Base-by-base conservation (phyloP, 768 basidiomycete species). In the Tremella fuciformis region DNA sequence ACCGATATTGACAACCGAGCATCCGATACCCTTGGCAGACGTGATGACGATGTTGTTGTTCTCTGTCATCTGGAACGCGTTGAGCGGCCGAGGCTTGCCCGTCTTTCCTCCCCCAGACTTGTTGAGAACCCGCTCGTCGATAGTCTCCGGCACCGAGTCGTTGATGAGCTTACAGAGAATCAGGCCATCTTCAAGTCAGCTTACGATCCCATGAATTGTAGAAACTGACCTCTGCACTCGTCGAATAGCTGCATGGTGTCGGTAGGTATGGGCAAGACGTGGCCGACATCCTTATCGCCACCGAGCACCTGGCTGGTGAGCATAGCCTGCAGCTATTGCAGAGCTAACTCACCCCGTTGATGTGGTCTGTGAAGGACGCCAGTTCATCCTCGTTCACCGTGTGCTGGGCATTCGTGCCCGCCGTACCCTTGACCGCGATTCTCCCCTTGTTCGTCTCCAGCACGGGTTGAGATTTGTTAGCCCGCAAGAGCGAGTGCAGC, bases 11-110 rank as follows among this genome's bases (percentile, higher is more conserved):
- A 99, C 94, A 54, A 97, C 92, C 1, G 91, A 94, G 74, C 96
- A 96, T 38, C 96, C 94, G 65, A 99, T 98, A 76, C 88, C 93
- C 79, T 97, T 97, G 38, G 94, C 86, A 22, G 96, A 98, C 13
- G 90, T 88, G 78, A 99, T 96, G 73, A 98, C 94, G 73, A 99
- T 96, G 78, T 98, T 99, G 82, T 99, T 98, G 81, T 98, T 98
- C 77, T 99, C 96, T 0, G 96, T 98, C 70, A 97, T 97, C 72
- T 99, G 92, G 84, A 99, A 99, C 0, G 91, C 90, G 74, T 99
- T 99, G 48, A 99, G 82, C 0, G 88, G 84, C 46, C 71, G 74
- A 8, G 75, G 66, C 42, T 75, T 72, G 40, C 70, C 71, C 15
- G 70, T 64, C 79, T 91, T 94, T 39, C 84, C 83, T 2, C 83